Conservation (phyloP, 495 filamentous ascomycete species). For the Penicillium cinerascens region DNA sequence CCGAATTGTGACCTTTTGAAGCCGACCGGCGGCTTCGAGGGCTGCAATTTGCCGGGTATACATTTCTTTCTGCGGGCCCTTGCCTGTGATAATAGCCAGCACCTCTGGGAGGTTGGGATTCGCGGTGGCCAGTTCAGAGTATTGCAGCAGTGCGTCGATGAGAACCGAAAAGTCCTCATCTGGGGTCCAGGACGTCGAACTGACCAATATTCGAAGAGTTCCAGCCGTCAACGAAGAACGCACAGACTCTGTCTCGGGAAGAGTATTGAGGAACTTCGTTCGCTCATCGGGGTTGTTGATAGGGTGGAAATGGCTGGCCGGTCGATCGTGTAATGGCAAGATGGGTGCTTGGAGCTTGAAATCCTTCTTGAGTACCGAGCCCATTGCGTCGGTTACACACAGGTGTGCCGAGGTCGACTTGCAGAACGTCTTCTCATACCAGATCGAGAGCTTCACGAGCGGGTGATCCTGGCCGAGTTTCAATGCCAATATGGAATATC, state of each 20-base stretch:
- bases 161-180: constrained; percentile 93
- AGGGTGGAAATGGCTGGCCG: constrained; percentile 75
- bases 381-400: constrained; percentile 88
- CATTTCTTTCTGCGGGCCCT: constrained; percentile 75
- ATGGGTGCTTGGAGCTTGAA: constrained; percentile 63
- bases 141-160: constrained; percentile 75
- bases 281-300: constrained; percentile 49
- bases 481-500: constrained; percentile 86
- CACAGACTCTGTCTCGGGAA: constrained; percentile 57
- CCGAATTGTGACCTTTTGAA: constrained; percentile 64
- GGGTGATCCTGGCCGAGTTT: constrained; percentile 62
- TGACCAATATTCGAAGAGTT: constrained; percentile 66
- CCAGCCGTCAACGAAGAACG: constrained; percentile 54
- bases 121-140: constrained; percentile 52
- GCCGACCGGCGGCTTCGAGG: constrained; percentile 54
- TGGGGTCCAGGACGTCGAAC: constrained; percentile 92
- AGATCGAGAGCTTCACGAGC: constrained; percentile 67
- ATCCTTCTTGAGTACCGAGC: constrained; percentile 60
- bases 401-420: constrained; percentile 69
- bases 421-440: constrained; percentile 72
- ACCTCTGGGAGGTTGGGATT: constrained; percentile 54
- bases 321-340: constrained; percentile 79
- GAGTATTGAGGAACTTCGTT: constrained; percentile 52
- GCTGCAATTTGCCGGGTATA: constrained; percentile 63
- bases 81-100: constrained; percentile 88